Evolutionary conservation across 306 rosid species (phyloP).

Genomic region (Quillaja saponaria): DNA sequence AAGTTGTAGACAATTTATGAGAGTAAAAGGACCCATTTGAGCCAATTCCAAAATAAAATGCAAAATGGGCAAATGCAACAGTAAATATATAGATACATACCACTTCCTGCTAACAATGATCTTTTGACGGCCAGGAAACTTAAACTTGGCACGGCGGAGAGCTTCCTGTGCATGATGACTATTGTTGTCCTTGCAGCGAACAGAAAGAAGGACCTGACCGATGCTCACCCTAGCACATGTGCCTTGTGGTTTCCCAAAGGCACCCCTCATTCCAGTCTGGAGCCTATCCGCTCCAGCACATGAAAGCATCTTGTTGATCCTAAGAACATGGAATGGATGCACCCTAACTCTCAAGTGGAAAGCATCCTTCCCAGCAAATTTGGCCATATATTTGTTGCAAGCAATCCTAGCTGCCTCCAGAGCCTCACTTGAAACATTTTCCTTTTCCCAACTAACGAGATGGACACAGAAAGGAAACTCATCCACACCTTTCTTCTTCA

Average conservation of each 20-base stretch:
- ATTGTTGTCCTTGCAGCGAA: slow-evolving; percentile 77
- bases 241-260: slow-evolving; percentile 74
- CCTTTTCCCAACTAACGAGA: slow-evolving; percentile 89
- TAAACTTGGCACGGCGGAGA: slow-evolving; percentile 82
- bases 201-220: slow-evolving; percentile 85
- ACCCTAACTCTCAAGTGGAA: slow-evolving; percentile 91
- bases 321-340: slow-evolving; percentile 87
- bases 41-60: background rate
- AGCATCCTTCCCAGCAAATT: slow-evolving; percentile 80
- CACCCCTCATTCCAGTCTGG: slow-evolving; percentile 94
- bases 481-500: slow-evolving; percentile 90
- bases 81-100: slow-evolving; percentile 34
- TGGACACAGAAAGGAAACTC: slow-evolving; percentile 94
- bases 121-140: slow-evolving; percentile 90
- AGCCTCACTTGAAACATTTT: slow-evolving; percentile 84
- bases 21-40: no score
- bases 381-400: slow-evolving; percentile 83
- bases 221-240: slow-evolving; percentile 76
- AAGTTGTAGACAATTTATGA: no score
- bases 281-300: slow-evolving; percentile 76
- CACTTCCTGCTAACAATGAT: slow-evolving; percentile 81
- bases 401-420: slow-evolving; percentile 88
- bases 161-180: slow-evolving; percentile 83
- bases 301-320: slow-evolving; percentile 86
- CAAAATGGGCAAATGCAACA: background rate